Evolutionary conservation across 2,329 filamentous ascomycete genomes (phyloP).

Genomic region (Colletotrichum gloeosporioides): DNA sequence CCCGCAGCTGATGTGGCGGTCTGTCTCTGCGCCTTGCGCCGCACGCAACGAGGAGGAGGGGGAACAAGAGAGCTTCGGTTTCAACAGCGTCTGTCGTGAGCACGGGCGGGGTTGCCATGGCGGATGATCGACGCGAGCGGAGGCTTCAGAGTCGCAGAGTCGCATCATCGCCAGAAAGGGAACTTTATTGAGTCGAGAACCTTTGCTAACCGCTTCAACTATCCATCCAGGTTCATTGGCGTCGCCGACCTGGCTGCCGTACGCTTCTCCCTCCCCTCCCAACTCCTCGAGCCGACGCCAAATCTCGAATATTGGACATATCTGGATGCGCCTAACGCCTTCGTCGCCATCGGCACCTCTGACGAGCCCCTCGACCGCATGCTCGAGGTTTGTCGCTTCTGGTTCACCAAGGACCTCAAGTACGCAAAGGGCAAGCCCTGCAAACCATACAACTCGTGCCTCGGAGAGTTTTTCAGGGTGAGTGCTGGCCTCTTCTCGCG

Average conservation of each 20-base stretch:
- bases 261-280: slow-evolving; percentile 93
- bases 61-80: neutral
- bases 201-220: slow-evolving; percentile 3
- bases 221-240: slow-evolving; percentile 79
- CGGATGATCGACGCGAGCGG: neutral
- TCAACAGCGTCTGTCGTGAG: neutral
- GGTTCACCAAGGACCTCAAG: slow-evolving; percentile 99
- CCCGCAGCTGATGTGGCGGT: neutral
- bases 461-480: slow-evolving; percentile 97
- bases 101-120: neutral
- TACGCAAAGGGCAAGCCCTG: slow-evolving; percentile 98
- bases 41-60: neutral
- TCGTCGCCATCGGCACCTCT: slow-evolving; percentile 82
- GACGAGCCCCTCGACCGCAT: slow-evolving; percentile 92
- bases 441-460: slow-evolving; percentile 97
- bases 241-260: slow-evolving; percentile 95
- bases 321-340: slow-evolving; percentile 91
- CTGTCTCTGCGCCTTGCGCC: neutral
- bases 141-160: neutral
- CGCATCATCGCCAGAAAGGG: neutral
- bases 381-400: slow-evolving; percentile 93
- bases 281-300: slow-evolving; percentile 93
- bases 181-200: neutral
- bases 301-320: slow-evolving; percentile 99
- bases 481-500: slow-evolving; percentile 33